Evolutionary conservation across 2,329 filamentous ascomycete genomes (phyloP).

Genomic region (Claviceps pazoutovae): DNA sequence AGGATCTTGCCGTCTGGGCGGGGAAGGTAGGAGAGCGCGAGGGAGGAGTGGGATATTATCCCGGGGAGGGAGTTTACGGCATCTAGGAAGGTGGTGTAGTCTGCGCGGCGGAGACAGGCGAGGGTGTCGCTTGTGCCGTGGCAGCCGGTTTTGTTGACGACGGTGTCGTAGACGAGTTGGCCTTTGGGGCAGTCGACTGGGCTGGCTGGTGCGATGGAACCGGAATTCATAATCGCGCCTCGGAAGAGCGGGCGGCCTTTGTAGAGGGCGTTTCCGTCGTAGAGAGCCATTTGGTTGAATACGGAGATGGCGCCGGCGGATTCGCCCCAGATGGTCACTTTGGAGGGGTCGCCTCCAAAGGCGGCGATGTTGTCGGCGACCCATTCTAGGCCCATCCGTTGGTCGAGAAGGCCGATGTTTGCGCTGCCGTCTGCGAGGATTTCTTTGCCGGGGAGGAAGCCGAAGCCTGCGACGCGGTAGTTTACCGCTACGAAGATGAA

Average conservation of each 20-base stretch:
- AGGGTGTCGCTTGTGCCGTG: conserved; percentile 25
- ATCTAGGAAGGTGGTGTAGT: conserved; percentile 38
- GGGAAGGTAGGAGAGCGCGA: conserved; percentile 1
- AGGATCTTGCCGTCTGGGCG: conserved; percentile 17
- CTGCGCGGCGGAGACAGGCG: conserved; percentile 22
- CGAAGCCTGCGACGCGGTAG: conserved; percentile 2
- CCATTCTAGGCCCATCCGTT: conserved; percentile 44
- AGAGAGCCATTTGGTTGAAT: conserved; percentile 32
- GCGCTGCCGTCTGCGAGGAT: conserved; percentile 37
- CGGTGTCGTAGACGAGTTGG: neutral
- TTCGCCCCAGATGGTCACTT: conserved; percentile 49
- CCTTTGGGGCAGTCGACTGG: neutral
- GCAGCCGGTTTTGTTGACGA: neutral
- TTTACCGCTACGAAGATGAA: conserved; percentile 2
- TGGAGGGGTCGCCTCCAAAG: conserved; percentile 48
- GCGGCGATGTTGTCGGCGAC: conserved; percentile 45
- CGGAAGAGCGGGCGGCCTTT: conserved; percentile 2
- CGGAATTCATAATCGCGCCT: conserved; percentile 4
- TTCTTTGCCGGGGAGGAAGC: conserved; percentile 1
- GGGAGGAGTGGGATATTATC: neutral
- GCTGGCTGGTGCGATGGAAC: conserved; percentile 32
- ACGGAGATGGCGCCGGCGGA: conserved; percentile 41
- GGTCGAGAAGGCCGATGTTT: conserved; percentile 48
- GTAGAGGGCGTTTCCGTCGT: conserved; percentile 47
- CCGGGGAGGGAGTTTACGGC: conserved; percentile 8